Evolutionary conservation across 768 basidiomycete species (phyloP).

Genomic region (Rhizopogon vinicolor): DNA sequence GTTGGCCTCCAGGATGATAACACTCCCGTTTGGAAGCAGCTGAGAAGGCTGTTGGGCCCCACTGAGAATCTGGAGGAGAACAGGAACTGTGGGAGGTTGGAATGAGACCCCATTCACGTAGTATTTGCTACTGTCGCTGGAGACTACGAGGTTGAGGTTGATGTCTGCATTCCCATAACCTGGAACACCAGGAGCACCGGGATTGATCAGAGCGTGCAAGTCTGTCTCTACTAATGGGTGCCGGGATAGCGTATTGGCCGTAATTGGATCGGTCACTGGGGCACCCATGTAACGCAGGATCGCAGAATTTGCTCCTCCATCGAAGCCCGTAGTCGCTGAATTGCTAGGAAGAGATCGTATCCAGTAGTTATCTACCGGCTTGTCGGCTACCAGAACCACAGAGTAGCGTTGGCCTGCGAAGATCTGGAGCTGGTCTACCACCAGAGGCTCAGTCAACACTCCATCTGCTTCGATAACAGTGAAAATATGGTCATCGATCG

Average conservation of each 20-base stretch:
- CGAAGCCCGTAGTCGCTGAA: slow-evolving; percentile 15
- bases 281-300: slow-evolving; percentile 49
- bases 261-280: slow-evolving; percentile 32
- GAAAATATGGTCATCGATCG: slow-evolving; percentile 40
- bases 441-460: slow-evolving; percentile 31
- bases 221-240: slow-evolving; percentile 28
- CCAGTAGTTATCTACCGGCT: slow-evolving; percentile 39
- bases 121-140: slow-evolving; percentile 4
- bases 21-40: slow-evolving; percentile 21
- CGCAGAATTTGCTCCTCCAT: slow-evolving; percentile 46
- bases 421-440: slow-evolving; percentile 35
- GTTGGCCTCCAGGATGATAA: slow-evolving; percentile 17
- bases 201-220: slow-evolving; percentile 18
- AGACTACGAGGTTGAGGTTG: slow-evolving; percentile 20
- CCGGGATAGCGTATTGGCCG: slow-evolving; percentile 17
- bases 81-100: slow-evolving; percentile 32
- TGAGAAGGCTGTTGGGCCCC: slow-evolving; percentile 28
- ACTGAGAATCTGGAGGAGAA: slow-evolving; percentile 40
- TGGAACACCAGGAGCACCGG: slow-evolving; percentile 34
- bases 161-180: slow-evolving; percentile 37
- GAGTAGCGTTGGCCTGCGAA: slow-evolving; percentile 32
- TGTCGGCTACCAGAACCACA: slow-evolving; percentile 27
- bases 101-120: slow-evolving; percentile 11
- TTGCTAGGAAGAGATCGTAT: slow-evolving; percentile 34
- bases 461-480: slow-evolving; percentile 47